Evolutionary conservation across 116 monocot genomes (phyloP).

Genomic region (Posidonia oceanica): DNA sequence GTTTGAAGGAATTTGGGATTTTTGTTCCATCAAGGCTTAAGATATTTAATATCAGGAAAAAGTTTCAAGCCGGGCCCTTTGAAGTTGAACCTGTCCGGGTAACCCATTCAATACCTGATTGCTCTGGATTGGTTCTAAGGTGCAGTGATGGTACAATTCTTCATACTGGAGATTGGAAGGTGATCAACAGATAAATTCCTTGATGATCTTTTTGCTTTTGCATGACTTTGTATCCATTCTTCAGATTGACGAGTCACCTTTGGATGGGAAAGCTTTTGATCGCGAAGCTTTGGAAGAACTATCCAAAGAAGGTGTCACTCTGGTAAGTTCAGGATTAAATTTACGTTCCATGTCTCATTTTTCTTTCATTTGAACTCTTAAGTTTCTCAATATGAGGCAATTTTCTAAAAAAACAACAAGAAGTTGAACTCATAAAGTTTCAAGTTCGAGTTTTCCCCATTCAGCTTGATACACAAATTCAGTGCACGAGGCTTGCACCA

Average conservation of each 20-base stretch:
- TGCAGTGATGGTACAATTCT: slow-evolving; percentile 92
- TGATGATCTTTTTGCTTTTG: not conserved
- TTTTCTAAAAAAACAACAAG: too few species aligned
- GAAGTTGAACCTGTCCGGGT: slow-evolving; percentile 99
- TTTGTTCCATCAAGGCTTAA: slow-evolving; percentile 86
- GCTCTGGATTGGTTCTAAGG: slow-evolving; percentile 92
- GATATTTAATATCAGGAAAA: slow-evolving; percentile 57
- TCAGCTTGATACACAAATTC: too few species aligned
- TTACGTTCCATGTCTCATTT: not conserved
- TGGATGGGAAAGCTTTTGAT: slow-evolving; percentile 97
- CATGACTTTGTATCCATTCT: slow-evolving; percentile 6
- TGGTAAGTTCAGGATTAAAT: slow-evolving; percentile 50
- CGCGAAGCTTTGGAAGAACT: slow-evolving; percentile 87
- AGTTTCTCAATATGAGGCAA: not conserved
- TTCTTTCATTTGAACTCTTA: not conserved
- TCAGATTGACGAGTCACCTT: slow-evolving; percentile 96
- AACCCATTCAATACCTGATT: slow-evolving; percentile 99
- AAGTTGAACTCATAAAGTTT: too few species aligned
- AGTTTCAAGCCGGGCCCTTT: slow-evolving; percentile 91
- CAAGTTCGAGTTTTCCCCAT: too few species aligned
- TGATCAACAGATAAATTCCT: slow-evolving; percentile 8
- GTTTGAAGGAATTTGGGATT: slow-evolving; percentile 94
- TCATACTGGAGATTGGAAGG: slow-evolving; percentile 99
- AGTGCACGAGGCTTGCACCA: too few species aligned
- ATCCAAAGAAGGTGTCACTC: slow-evolving; percentile 98